Base-by-base conservation (phyloP, 108 stramenopile genomes). In the Skeletonema menzelii region DNA sequence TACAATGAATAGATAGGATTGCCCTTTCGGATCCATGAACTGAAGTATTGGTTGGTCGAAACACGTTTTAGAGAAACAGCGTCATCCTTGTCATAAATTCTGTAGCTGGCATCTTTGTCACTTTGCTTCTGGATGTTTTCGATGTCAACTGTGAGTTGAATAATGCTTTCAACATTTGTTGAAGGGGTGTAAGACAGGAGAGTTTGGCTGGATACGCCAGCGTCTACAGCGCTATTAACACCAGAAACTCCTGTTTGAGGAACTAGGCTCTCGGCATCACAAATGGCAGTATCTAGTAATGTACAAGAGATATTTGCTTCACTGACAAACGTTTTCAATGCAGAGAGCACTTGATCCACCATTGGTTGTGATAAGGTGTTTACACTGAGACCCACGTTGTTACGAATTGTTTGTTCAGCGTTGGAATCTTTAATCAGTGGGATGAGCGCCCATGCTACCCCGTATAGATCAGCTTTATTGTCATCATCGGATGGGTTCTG, bases 401-500 rank as follows among this genome's bases (percentile, higher is more conserved):
- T 22, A 10, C 49, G 49, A 8, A 53, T 53, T 22, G 49, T 53
- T 53, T 53, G 22, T 22, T 53, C 20, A 3, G 49, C 49, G 49
- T 53, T 22, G 22, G 22, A 24, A 8, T 53, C 49, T 53, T 53
- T 53, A 1, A 53, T 53, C 2, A 53, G 49, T 11, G 49, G 49
- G 22, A 53, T 53, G 49, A 53, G 49, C 22, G 49, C 19, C 32
- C 34, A 47, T n/a, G 64, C 34, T 56, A 42, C 35, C 42, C 44
- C 69, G 67, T 70, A 72, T 17, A 70, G 65, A 27, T 72, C 34
- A 14, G 77, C 70, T 63, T 61, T 17, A 44, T 60, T 53, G 20
- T 66, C 35, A 12, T 10, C 40, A 19, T 67, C 22, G 8, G 77
- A 61, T n/a, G 49, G 47, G n/a, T 72, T 37, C 2, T 61, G 27